A percentile compares a stretch with the other conserved stretches of the same genome.
Conservation (phyloP, 73 alveolate genomes). For the Symbiodinium natans region DNA sequence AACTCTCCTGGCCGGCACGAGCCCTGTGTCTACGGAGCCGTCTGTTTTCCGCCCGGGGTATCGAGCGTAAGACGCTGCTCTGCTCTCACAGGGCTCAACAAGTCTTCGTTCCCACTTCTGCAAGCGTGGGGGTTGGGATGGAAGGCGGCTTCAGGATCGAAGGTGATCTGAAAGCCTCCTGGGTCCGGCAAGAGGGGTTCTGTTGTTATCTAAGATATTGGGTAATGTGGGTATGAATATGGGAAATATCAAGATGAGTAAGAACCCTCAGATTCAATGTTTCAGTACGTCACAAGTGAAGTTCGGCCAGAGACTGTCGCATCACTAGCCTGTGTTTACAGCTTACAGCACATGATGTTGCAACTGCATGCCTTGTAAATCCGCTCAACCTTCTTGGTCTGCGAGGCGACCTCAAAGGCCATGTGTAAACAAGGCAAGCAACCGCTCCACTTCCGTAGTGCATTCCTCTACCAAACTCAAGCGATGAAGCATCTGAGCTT, state of each 20-base stretch:
- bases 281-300: not conserved
- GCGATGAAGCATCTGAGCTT: not conserved
- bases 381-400: constrained; percentile 79
- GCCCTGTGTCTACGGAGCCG: not conserved
- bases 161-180: constrained; percentile 18
- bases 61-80: constrained; percentile 8
- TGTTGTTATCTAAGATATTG: too few species aligned
- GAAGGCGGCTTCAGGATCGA: not conserved
- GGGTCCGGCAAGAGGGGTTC: not conserved
- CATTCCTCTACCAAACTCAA: not conserved
- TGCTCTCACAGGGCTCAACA: constrained; percentile 2
- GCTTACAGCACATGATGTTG: not conserved
- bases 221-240: too few species aligned
- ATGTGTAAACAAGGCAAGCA: not conserved
- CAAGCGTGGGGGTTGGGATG: not conserved
- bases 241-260: too few species aligned
- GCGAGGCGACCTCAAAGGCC: constrained; percentile 55
- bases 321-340: too few species aligned
- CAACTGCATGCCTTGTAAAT: constrained; percentile 11
- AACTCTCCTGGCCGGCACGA: not conserved
- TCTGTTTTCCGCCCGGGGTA: not conserved
- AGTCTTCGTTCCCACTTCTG: not conserved
- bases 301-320: too few species aligned
- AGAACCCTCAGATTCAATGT: not conserved
- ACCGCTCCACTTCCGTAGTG: not conserved